Evolutionary conservation across 1,284 basidiomycete species (phyloP).

Genomic region (Malassezia sp.): DNA sequence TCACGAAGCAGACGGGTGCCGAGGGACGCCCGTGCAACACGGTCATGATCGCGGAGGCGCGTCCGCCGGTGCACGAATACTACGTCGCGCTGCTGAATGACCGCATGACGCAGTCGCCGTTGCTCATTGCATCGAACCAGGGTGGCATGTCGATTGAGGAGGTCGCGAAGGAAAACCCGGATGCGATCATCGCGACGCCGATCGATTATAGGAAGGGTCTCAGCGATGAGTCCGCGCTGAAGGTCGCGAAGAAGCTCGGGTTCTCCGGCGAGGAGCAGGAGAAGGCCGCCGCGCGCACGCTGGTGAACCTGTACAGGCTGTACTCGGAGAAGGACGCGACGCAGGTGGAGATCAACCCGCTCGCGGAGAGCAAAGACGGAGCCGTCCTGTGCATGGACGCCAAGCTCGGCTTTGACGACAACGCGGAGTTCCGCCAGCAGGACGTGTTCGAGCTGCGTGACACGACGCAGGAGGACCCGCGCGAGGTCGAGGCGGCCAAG

Average conservation of each 20-base stretch:
- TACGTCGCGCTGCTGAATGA: slow-evolving; percentile 96
- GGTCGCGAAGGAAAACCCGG: slow-evolving; percentile 91
- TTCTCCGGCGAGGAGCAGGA: slow-evolving; percentile 66
- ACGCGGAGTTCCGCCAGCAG: slow-evolving; percentile 92
- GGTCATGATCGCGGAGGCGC: slow-evolving; percentile 95
- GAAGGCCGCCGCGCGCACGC: slow-evolving; percentile 78
- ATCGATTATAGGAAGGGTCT: slow-evolving; percentile 81
- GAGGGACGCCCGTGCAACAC: slow-evolving; percentile 87
- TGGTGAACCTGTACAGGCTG: slow-evolving; percentile 86
- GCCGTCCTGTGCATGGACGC: slow-evolving; percentile 98
- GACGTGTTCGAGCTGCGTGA: slow-evolving; percentile 85
- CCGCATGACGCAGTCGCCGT: slow-evolving; percentile 74
- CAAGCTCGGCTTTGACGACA: slow-evolving; percentile 98
- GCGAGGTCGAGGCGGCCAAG: slow-evolving; percentile 67
- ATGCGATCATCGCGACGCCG: slow-evolving; percentile 88
- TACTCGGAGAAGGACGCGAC: slow-evolving; percentile 99
- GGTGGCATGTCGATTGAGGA: slow-evolving; percentile 79
- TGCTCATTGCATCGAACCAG: slow-evolving; percentile 84
- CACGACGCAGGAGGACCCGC: slow-evolving; percentile 85
- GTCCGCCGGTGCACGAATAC: slow-evolving; percentile 89
- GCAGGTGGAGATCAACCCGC: slow-evolving; percentile 98
- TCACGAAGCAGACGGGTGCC: slow-evolving; percentile 97
- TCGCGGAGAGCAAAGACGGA: slow-evolving; percentile 89
- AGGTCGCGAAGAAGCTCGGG: slow-evolving; percentile 77
- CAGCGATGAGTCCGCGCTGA: slow-evolving; percentile 60